These are phyloP conservation scores for Myriosclerotinia duriaeana DNA, from an alignment of 2,329 filamentous ascomycete genomes.

Conservation along the genomic window DNA sequence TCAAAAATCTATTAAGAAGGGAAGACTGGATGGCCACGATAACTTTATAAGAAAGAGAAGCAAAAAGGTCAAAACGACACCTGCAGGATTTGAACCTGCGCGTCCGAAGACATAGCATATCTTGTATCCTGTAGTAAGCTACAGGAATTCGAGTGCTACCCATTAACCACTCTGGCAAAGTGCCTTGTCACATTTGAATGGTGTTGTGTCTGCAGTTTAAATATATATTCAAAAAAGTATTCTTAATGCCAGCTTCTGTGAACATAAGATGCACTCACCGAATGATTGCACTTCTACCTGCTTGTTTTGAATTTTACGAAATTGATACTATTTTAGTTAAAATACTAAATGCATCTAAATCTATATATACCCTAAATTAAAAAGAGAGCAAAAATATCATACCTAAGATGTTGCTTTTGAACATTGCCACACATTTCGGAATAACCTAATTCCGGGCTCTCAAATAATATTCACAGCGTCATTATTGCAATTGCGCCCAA, in stretches of 20 bases:
- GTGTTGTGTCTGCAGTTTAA: fast-evolving
- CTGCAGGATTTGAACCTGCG: slow-evolving; percentile 42
- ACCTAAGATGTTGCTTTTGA: not conserved
- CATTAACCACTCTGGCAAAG: slow-evolving; percentile 42
- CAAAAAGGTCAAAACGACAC: slow-evolving; percentile 19
- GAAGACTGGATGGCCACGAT: not conserved
- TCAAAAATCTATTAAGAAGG: not conserved
- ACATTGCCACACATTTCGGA: not conserved
- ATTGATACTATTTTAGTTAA: too few species aligned
- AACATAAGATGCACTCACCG: too few species aligned
- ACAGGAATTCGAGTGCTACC: slow-evolving; percentile 40
- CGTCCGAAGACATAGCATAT: slow-evolving; percentile 42
- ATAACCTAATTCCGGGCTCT: slow-evolving; percentile 7
- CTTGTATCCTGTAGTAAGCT: slow-evolving; percentile 24
- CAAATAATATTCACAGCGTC: slow-evolving; percentile 14
- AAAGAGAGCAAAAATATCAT: not conserved
- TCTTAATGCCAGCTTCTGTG: fast-evolving
- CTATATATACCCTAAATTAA: not conserved
- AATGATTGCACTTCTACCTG: too few species aligned
- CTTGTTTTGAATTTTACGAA: too few species aligned
- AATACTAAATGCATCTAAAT: too few species aligned
- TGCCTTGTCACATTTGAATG: slow-evolving; percentile 23
- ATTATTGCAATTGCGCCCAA: too few species aligned
- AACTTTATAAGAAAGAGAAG: not conserved
- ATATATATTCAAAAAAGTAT: fast-evolving